Evolutionary conservation across 2,329 filamentous ascomycete genomes (phyloP).

Genomic region (Botrytis deweyae): DNA sequence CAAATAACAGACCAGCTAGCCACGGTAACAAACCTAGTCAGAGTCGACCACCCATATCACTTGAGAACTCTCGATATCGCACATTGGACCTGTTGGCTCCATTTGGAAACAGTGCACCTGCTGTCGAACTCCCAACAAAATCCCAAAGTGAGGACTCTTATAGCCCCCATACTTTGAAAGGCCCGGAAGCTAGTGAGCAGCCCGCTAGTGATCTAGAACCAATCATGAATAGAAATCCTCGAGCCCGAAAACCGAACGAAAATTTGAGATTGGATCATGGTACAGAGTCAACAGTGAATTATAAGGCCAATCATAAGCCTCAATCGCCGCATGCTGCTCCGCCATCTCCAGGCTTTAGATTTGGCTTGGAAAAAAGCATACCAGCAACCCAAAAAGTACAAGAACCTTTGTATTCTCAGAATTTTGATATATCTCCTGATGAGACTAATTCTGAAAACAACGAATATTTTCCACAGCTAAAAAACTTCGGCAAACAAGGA

Average conservation of each 20-base stretch:
- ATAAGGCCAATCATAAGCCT: not conserved
- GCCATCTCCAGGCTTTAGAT: conserved; percentile 19
- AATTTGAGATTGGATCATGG: not conserved
- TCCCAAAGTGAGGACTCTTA: conserved; percentile 3
- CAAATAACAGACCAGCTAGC: not conserved
- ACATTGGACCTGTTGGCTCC: not conserved
- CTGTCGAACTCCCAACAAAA: not conserved
- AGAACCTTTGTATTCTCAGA: conserved; percentile 11
- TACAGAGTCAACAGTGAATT: not conserved
- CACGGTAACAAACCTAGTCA: not conserved
- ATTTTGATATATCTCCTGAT: conserved; percentile 19
- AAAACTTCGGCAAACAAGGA: not conserved
- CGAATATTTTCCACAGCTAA: conserved; percentile 13
- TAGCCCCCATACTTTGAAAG: not conserved
- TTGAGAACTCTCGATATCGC: conserved; percentile 16
- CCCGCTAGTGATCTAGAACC: conserved; percentile 6
- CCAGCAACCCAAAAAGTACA: not conserved
- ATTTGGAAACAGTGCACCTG: not conserved
- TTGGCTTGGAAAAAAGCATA: conserved; percentile 1
- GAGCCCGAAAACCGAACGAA: conserved; percentile 1
- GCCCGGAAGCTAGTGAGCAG: not conserved
- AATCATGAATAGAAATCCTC: conserved; percentile 16
- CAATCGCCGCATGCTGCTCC: not conserved
- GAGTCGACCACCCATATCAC: conserved; percentile 18
- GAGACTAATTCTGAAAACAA: not conserved